Evolutionary conservation across 352 stramenopile species (phyloP).

Genomic region (Hyaloperonospora arabidopsidis): DNA sequence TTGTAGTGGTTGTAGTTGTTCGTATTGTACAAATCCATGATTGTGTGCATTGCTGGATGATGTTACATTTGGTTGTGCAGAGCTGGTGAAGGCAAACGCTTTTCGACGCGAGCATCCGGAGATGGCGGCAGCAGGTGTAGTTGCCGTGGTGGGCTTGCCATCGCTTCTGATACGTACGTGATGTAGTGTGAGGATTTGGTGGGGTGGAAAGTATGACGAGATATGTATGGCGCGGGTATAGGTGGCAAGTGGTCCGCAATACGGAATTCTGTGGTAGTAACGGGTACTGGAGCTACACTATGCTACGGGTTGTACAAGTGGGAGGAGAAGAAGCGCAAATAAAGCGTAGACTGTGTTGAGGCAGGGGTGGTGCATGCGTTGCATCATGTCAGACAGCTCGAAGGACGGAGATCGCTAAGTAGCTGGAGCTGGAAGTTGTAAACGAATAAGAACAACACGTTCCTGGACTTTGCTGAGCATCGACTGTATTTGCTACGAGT

Average conservation of each 20-base stretch:
- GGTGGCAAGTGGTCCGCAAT: constrained; percentile 54
- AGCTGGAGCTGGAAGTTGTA: too few species aligned
- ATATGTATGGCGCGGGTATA: constrained; percentile 10
- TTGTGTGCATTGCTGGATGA: constrained; percentile 1
- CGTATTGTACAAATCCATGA: constrained; percentile 3
- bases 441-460: too few species aligned
- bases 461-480: too few species aligned
- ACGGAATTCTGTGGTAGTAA: constrained; percentile 58
- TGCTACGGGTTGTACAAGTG: constrained; percentile 63
- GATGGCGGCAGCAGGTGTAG: constrained; percentile 44
- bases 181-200: not conserved
- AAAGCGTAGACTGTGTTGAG: constrained; percentile 1
- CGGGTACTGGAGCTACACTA: constrained; percentile 40
- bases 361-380: too few species aligned
- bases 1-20: not conserved
- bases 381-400: too few species aligned
- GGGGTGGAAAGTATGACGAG: not conserved
- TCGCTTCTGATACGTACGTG: constrained; percentile 64
- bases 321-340: constrained; percentile 43
- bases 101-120: constrained; percentile 70
- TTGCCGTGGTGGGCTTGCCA: constrained; percentile 48
- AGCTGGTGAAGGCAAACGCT: constrained; percentile 63
- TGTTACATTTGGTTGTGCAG: constrained; percentile 22
- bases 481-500: too few species aligned
- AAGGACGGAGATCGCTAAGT: too few species aligned